These are phyloP conservation scores for Bipolaris zeicola DNA, from an alignment of 2,329 filamentous ascomycete species.

Conservation along the genomic window DNA sequence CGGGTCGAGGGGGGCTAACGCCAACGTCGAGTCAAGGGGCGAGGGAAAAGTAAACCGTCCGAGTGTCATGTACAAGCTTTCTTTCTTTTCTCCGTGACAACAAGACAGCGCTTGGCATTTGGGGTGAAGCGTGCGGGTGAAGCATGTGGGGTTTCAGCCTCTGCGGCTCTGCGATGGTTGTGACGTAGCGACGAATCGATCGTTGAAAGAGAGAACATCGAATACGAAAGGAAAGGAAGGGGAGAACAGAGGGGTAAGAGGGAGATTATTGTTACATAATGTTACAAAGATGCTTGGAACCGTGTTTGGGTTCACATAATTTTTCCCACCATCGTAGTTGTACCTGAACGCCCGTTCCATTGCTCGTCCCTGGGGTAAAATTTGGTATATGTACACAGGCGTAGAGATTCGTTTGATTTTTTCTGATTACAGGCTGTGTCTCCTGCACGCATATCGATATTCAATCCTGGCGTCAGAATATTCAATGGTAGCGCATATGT, in stretches of 20 bases:
- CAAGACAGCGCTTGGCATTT: constrained; percentile 3
- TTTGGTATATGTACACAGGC: constrained; percentile 6
- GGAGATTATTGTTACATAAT: constrained; percentile 8
- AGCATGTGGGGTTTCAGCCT: constrained; percentile 1
- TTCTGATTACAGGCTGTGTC: not conserved
- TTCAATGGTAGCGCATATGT: not conserved
- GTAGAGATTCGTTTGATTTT: not conserved
- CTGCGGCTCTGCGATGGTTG: not conserved
- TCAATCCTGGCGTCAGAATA: not conserved
- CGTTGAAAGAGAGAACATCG: not conserved
- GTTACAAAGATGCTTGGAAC: constrained; percentile 2
- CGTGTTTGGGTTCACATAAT: not conserved
- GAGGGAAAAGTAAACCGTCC: not conserved
- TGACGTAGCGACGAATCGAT: not conserved
- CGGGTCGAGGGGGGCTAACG: not conserved
- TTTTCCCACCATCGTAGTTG: not conserved
- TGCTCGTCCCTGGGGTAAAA: not conserved
- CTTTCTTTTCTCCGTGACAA: not conserved
- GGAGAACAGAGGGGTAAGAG: not conserved
- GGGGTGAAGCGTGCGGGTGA: not conserved
- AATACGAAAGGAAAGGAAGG: not conserved
- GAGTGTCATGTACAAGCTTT: constrained; percentile 1
- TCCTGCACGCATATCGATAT: not conserved
- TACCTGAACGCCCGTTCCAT: constrained; percentile 6
- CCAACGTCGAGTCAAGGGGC: not conserved